Evolutionary conservation across 1,284 basidiomycete genomes (phyloP).

Genomic region (Mycosarcoma maydis): DNA sequence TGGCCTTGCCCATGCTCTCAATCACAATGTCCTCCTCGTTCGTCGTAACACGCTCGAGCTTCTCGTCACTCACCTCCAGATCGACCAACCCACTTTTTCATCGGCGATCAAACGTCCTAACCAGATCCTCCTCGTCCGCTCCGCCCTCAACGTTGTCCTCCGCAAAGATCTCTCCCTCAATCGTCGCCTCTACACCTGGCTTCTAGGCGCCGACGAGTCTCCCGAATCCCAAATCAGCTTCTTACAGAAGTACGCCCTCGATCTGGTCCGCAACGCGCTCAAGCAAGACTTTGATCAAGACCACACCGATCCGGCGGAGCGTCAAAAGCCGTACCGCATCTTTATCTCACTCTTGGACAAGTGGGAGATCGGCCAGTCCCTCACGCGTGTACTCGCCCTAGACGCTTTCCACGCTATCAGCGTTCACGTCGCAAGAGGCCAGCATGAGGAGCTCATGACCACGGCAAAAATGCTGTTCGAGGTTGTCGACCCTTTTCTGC

Average conservation of each 20-base stretch:
- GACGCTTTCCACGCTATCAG: slow-evolving; percentile 78
- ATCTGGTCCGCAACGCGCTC: slow-evolving; percentile 45
- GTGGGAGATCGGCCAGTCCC: slow-evolving; percentile 87
- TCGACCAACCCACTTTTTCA: slow-evolving; percentile 46
- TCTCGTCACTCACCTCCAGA: slow-evolving; percentile 51
- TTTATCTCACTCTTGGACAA: slow-evolving; percentile 95
- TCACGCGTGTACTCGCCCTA: slow-evolving; percentile 81
- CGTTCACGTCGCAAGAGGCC: slow-evolving; percentile 74
- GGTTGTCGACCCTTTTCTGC: slow-evolving; percentile 84
- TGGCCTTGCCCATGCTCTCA: slow-evolving; percentile 85
- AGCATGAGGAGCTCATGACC: slow-evolving; percentile 75
- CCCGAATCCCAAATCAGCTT: slow-evolving; percentile 67
- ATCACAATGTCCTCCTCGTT: slow-evolving; percentile 77
- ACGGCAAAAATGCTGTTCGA: slow-evolving; percentile 91
- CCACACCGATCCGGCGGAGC: slow-evolving; percentile 75
- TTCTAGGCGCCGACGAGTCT: slow-evolving; percentile 81
- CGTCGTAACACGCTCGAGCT: slow-evolving; percentile 60
- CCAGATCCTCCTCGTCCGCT: slow-evolving; percentile 52
- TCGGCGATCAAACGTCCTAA: slow-evolving; percentile 34
- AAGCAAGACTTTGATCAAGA: slow-evolving; percentile 34
- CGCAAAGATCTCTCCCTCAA: slow-evolving; percentile 92
- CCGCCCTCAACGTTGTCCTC: slow-evolving; percentile 69
- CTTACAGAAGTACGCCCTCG: slow-evolving; percentile 41
- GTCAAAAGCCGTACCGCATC: slow-evolving; percentile 86
- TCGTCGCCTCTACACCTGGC: slow-evolving; percentile 90